Conservation (phyloP, 139 green algal genomes). For the Chlamydomonas schloesseri region DNA sequence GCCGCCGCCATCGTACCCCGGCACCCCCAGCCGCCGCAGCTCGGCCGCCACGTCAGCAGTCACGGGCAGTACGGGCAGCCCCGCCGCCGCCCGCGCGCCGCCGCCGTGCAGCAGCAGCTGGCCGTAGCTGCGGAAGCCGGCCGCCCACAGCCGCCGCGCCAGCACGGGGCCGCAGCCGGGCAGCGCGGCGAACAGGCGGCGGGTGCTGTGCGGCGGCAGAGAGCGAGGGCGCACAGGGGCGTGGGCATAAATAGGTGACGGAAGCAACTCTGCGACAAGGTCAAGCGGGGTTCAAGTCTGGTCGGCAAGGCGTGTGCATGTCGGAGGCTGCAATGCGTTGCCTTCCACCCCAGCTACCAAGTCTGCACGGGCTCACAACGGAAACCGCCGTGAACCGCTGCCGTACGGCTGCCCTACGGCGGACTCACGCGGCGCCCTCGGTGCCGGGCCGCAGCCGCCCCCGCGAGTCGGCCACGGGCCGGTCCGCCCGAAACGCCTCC, state of each 20-base stretch:
- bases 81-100: neutral
- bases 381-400: no score
- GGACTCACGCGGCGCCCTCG: conserved; percentile 39
- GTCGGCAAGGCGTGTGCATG: no score
- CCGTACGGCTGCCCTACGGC: no score
- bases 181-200: conserved; percentile 35
- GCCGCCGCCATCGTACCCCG: no score
- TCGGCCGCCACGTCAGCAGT: neutral
- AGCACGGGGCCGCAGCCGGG: conserved; percentile 48
- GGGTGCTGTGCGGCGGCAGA: conserved; percentile 10
- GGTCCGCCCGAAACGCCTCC: conserved; percentile 42
- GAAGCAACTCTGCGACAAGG: no score
- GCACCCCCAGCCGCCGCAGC: neutral
- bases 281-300: no score
- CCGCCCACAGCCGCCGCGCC: conserved; percentile 34
- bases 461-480: conserved; percentile 27
- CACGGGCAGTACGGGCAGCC: neutral
- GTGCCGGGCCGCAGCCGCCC: conserved; percentile 42
- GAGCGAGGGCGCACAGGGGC: neutral
- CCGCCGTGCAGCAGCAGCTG: neutral
- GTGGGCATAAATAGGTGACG: no score
- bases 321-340: no score
- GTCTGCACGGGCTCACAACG: no score
- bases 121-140: conserved; percentile 16
- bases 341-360: no score